Evolutionary conservation across 2,329 filamentous ascomycete species (phyloP).

Genomic region (Aspergillus jensenii): DNA sequence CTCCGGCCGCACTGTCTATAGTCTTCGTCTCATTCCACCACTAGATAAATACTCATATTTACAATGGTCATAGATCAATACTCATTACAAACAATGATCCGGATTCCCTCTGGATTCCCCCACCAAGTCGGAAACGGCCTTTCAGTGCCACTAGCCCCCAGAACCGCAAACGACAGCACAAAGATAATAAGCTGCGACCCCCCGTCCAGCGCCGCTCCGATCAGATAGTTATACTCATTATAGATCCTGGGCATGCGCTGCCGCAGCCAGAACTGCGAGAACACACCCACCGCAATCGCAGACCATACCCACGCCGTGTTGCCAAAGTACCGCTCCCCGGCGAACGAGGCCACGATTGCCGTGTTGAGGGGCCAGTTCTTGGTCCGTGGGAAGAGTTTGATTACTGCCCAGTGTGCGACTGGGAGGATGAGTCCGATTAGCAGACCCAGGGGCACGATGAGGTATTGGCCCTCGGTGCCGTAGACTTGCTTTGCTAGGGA

Average conservation of each 20-base stretch:
- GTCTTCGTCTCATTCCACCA: no score
- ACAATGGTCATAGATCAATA: no score
- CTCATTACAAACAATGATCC: not conserved
- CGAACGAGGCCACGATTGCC: conserved; percentile 2
- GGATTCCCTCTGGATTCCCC: conserved; percentile 5
- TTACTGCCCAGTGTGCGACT: conserved; percentile 40
- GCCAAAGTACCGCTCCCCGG: conserved; percentile 3
- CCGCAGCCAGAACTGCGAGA: conserved; percentile 10
- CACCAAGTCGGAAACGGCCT: conserved; percentile 9
- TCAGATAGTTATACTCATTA: conserved; percentile 12
- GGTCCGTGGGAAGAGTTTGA: conserved; percentile 16
- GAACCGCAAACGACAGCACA: conserved; percentile 12
- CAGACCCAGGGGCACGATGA: conserved; percentile 53
- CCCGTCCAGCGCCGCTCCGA: conserved; percentile 9
- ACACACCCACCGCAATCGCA: conserved; percentile 1
- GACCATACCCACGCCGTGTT: conserved; percentile 5
- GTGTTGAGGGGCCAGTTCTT: conserved; percentile 10
- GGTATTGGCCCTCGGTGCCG: conserved; percentile 44
- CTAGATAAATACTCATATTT: no score
- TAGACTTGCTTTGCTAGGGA: conserved; percentile 58
- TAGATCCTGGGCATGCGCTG: conserved; percentile 3
- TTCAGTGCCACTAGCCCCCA: conserved; percentile 7
- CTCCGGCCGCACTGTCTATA: no score
- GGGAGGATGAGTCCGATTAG: conserved; percentile 50
- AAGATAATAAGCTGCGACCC: conserved; percentile 9